phyloP scores from a whole-genome alignment of 495 filamentous ascomycete species.

The Penicillium roqueforti region DNA sequence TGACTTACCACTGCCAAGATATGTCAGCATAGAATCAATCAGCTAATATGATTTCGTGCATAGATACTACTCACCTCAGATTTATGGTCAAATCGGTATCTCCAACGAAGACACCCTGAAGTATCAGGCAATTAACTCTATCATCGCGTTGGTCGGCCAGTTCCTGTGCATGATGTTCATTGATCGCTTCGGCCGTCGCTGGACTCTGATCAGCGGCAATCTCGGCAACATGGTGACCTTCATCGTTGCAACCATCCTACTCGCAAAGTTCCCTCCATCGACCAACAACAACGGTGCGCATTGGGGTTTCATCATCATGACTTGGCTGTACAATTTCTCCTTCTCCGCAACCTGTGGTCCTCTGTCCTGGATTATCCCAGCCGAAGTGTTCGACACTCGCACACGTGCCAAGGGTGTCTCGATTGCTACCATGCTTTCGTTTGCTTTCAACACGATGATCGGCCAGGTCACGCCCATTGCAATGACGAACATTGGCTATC shows the following conservation, averaged over 20 bases:
- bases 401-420: constrained; percentile 64
- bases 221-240: constrained; percentile 59
- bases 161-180: constrained; percentile 64
- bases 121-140: constrained; percentile 67
- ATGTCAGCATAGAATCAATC: background rate
- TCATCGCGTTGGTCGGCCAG: constrained; percentile 63
- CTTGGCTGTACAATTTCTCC: constrained; percentile 67
- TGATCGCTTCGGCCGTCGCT: constrained; percentile 60
- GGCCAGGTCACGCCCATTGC: constrained; percentile 63
- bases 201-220: constrained; percentile 63
- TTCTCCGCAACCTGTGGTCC: constrained; percentile 64
- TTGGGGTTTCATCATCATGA: constrained; percentile 71
- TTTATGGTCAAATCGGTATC: constrained; percentile 67
- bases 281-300: constrained; percentile 53
- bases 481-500: constrained; percentile 48
- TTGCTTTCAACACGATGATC: constrained; percentile 72
- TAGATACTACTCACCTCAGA: constrained; percentile 62
- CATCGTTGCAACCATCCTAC: constrained; percentile 44
- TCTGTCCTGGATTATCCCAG: constrained; percentile 60
- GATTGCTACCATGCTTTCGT: constrained; percentile 60
- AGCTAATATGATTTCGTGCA: background rate
- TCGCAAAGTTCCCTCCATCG: constrained; percentile 53
- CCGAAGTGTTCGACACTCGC: constrained; percentile 67
- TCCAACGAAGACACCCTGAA: constrained; percentile 57
- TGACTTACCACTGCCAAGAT: background rate